Evolutionary conservation across 345 rosid genomes (phyloP).

Genomic region (Dipteronia dyeriana): DNA sequence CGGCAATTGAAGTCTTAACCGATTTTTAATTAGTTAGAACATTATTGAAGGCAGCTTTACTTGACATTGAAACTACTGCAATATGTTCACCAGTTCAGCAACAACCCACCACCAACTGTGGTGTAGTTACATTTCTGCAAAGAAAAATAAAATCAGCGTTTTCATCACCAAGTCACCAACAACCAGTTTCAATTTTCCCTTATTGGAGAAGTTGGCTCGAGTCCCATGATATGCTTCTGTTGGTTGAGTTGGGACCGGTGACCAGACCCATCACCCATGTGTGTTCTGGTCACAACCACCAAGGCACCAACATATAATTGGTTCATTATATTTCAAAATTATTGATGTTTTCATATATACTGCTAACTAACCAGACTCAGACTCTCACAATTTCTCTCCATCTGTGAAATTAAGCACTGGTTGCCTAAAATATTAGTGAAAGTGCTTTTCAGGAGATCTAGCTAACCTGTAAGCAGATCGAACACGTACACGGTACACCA

Average conservation of each 20-base stretch:
- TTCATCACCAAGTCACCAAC: constrained; percentile 5
- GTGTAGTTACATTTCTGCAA: background rate
- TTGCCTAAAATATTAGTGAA: constrained; percentile 7
- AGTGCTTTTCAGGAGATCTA: background rate
- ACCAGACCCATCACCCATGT: constrained; percentile 3
- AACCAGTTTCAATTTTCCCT: constrained; percentile 16
- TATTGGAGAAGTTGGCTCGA: constrained; percentile 17
- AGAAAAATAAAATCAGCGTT: background rate
- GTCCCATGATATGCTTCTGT: background rate
- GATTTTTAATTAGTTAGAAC: constrained; percentile 22
- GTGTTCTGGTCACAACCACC: constrained; percentile 4
- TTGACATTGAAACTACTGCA: constrained; percentile 28
- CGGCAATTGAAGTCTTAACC: constrained; percentile 27
- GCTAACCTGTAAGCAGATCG: background rate
- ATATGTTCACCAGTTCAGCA: constrained; percentile 26
- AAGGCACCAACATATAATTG: background rate
- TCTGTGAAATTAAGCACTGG: background rate
- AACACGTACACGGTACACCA: no score
- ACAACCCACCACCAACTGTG: constrained; percentile 24
- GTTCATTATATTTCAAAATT: no score
- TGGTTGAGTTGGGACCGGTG: constrained; percentile 19
- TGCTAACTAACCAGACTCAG: background rate
- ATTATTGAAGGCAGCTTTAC: constrained; percentile 24
- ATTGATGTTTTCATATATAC: no score
- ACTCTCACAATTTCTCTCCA: constrained; percentile 1